Base-by-base conservation (phyloP, 306 rosid species). In the Ormosia emarginata region DNA sequence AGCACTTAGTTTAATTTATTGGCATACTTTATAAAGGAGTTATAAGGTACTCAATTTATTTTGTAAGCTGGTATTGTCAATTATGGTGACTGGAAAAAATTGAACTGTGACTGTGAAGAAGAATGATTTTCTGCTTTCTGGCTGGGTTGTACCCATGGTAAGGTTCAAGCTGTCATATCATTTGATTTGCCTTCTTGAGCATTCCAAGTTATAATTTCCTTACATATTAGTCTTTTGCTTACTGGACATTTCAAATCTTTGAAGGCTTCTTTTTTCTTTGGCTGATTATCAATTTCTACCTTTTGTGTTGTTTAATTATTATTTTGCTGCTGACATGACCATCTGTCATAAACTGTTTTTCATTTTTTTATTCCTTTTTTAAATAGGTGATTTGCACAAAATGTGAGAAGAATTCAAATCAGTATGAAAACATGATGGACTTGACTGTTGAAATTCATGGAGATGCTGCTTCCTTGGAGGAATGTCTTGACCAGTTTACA, bases 361-460 rank as follows among this genome's bases (percentile, higher is more conserved):
- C 52, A 66, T 11, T 24, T 24, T 41, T 82, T 68, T n/a, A n/a
- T 40, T 53, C 49, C 52, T 33, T 79, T 9, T 58, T 70, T 39
- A 63, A 78, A 61, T 79, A 95, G 99, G 99, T 96, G 62, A 84
- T 90, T 77, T 96, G 99, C 89, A 88, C 98, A 65, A 78, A 86
- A 56, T 96, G 99, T 79, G 72, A 87, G 3, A 92, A 92, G 79
- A 74, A 82, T 77, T 96, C 99, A 75, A 96, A 92, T 76, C 97
- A 91, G 75, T 92, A 88, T 76, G 99, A 96, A 81, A 90, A 86
- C 86, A 96, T 96, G 99, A 92, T 96, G 99, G 99, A 96, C 86
- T 89, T 96, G 84, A 92, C 98, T 9, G 99, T 96, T 73, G 99
- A 96, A 81, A 96, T 96, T 83, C 98, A 96, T 39, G 99, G 99